Conservation (phyloP, 352 stramenopile genomes). For the Phytophthora boehmeriae region DNA sequence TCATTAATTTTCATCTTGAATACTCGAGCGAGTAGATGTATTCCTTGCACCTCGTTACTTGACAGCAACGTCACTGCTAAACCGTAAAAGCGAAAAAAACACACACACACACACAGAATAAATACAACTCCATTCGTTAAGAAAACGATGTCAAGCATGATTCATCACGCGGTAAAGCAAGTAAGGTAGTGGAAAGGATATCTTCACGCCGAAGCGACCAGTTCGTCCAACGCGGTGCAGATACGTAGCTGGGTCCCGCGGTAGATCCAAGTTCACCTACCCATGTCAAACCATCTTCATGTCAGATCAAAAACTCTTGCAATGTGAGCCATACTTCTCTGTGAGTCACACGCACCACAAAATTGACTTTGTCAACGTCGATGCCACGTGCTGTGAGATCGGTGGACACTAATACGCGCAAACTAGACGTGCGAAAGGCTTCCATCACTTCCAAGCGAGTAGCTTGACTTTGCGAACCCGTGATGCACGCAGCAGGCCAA, state of each 20-base stretch:
- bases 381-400: constrained; percentile 80
- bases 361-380: constrained; percentile 79
- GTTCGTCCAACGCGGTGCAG: constrained; percentile 78
- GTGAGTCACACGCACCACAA: constrained; percentile 45
- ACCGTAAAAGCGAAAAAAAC: constrained; percentile 32
- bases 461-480: constrained; percentile 62
- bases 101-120: neutral
- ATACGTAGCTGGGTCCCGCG: constrained; percentile 76
- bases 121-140: neutral
- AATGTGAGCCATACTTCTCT: too few species aligned
- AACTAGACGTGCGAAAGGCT: constrained; percentile 49
- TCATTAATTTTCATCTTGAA: constrained; percentile 74
- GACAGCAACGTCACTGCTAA: constrained; percentile 74
- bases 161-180: neutral
- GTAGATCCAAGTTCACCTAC: constrained; percentile 75
- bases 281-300: neutral
- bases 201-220: constrained; percentile 76
- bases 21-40: constrained; percentile 62
- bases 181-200: constrained; percentile 42
- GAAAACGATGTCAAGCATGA: neutral
- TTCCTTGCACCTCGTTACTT: constrained; percentile 48
- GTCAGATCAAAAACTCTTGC: too few species aligned
- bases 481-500: constrained; percentile 73
- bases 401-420: constrained; percentile 77
- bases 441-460: constrained; percentile 71